Evolutionary conservation across 306 rosid species (phyloP).

Genomic region (Oemleria cerasiformis): DNA sequence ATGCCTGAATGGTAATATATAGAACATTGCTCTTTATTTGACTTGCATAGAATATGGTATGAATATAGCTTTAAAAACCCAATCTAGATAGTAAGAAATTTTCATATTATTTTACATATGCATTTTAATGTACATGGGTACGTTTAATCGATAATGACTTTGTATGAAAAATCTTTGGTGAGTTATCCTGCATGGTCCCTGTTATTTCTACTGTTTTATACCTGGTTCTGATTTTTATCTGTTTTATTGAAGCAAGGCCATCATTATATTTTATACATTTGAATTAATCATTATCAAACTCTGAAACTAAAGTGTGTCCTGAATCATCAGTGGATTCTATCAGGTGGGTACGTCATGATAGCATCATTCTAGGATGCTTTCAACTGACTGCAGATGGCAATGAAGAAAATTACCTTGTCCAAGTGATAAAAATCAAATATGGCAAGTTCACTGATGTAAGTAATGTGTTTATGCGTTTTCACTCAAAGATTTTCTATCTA

Average conservation of each 20-base stretch:
- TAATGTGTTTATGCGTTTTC: neutral
- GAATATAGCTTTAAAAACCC: neutral
- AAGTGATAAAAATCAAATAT: conserved; percentile 60
- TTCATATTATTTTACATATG: neutral
- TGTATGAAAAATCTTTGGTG: neutral
- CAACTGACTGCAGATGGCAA: conserved; percentile 62
- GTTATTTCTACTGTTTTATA: conserved; percentile 5
- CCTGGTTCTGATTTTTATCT: neutral
- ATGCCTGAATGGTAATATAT: too few species aligned
- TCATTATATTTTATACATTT: conserved; percentile 1
- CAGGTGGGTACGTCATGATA: conserved; percentile 80
- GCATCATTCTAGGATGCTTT: conserved; percentile 83
- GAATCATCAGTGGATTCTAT: conserved; percentile 77
- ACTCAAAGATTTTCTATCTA: neutral
- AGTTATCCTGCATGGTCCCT: neutral
- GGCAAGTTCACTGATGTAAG: conserved; percentile 76
- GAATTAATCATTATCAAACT: conserved; percentile 14
- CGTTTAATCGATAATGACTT: neutral
- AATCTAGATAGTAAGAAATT: neutral
- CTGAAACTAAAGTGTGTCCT: conserved; percentile 35
- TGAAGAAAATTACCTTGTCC: conserved; percentile 77
- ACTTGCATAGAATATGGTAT: neutral
- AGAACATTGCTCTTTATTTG: neutral
- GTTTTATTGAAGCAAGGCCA: neutral
- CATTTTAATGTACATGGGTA: neutral